These are phyloP conservation scores for Diaporthe sp. DNA, from an alignment of 2,329 filamentous ascomycete genomes.

Conservation along the genomic window DNA sequence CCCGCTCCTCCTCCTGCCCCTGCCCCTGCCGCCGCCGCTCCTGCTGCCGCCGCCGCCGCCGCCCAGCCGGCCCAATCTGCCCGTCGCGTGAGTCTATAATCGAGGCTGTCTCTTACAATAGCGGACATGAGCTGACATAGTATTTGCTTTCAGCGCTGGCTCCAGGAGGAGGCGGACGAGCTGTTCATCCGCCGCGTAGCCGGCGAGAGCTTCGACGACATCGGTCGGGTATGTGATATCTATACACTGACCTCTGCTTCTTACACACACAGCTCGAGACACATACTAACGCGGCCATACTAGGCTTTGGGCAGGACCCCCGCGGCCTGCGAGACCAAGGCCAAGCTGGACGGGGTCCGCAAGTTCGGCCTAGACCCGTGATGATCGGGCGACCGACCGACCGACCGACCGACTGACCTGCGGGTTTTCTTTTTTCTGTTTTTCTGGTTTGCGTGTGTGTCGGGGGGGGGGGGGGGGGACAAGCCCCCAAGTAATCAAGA, in stretches of 20 bases:
- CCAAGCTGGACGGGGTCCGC: neutral
- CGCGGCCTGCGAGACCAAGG: conserved; percentile 10
- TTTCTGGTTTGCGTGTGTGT: neutral
- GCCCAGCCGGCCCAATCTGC: neutral
- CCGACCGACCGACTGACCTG: neutral
- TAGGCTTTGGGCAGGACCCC: neutral
- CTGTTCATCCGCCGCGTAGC: neutral
- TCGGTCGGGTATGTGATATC: neutral
- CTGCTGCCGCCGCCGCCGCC: neutral
- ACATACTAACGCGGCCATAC: neutral
- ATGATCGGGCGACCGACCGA: neutral
- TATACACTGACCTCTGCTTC: neutral
- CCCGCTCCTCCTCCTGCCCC: neutral
- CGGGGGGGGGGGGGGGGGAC: neutral
- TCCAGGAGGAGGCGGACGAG: neutral
- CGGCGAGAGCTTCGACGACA: neutral
- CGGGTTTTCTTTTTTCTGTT: neutral
- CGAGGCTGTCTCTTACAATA: neutral
- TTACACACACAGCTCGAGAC: neutral
- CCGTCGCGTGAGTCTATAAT: neutral
- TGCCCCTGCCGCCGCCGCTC: neutral
- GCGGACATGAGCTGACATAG: neutral
- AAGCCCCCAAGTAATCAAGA: conserved; percentile 1
- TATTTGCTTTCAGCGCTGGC: neutral
- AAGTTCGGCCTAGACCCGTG: neutral